Base-by-base conservation (phyloP, 139 green algal genomes). In the Haematococcus sp. region DNA sequence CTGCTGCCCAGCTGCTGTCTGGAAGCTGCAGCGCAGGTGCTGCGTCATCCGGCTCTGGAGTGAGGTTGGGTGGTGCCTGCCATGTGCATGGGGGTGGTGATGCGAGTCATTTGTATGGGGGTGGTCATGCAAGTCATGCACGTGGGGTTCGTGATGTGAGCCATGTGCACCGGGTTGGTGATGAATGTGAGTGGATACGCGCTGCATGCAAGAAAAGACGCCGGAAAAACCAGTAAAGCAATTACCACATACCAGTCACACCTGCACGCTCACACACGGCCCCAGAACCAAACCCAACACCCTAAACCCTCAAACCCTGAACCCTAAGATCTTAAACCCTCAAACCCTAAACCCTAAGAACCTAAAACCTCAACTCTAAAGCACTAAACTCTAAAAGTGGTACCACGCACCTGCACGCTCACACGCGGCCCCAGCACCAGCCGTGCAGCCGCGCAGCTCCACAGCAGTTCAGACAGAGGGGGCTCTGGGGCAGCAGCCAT, bases 31-130 rank as follows among this genome's bases (percentile, higher is more conserved):
- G 23, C 35, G 56, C 33, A 71, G 65, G 43, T 66, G 44, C 23
- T 63, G 20, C 49, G 23, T 70, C 63, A 56, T 70, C 72, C 43
- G 61, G 61, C 46, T 70, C 72, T 3, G 91, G 84, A 0, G 89
- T 93, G 20, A 97, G 78, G 75, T 97, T 97, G 20, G 90, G 92
- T 20, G 93, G 93, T 4, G 87, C 89, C 76, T 84, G 72, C 34
- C 28, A 11, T 1, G 52, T 35, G 35, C 15, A 61, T 61, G 54
- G 17, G 54, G 54, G 22, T 61, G n/a, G n/a, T n/a, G n/a, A n/a
- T n/a, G n/a, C n/a, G n/a, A n/a, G n/a, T n/a, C n/a, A n/a, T n/a
- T n/a, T n/a, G n/a, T n/a, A n/a, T n/a, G n/a, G n/a, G n/a, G n/a
- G n/a, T n/a, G n/a, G n/a, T n/a, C n/a, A n/a, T n/a, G n/a, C n/a